These are phyloP conservation scores for Pythium rhizo-oryzae DNA, from an alignment of 352 stramenopile genomes.

Conservation along the genomic window DNA sequence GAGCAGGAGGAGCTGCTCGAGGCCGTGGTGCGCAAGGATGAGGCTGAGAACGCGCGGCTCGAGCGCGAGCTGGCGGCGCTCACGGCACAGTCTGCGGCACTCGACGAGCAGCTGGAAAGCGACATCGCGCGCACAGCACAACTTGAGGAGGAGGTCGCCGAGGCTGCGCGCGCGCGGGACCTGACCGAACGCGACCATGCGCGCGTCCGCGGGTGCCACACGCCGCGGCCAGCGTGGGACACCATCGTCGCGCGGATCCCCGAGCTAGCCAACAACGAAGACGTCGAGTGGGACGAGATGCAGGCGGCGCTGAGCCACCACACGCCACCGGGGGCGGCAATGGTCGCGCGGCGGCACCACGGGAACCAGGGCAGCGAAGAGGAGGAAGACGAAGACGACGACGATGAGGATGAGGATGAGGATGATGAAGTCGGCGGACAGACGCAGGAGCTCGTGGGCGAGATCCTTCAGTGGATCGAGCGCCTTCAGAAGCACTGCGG, in stretches of 20 bases:
- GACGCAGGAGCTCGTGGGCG: constrained; percentile 61
- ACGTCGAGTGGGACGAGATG: constrained; percentile 56
- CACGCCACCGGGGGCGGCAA: neutral
- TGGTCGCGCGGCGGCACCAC: neutral
- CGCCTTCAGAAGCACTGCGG: constrained; percentile 79
- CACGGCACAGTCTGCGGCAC: constrained; percentile 32
- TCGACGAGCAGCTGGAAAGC: constrained; percentile 44
- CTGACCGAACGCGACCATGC: constrained; percentile 31
- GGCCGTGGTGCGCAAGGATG: constrained; percentile 32
- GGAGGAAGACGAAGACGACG: constrained; percentile 2
- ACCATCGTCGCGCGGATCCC: constrained; percentile 59
- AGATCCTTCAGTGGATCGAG: constrained; percentile 82
- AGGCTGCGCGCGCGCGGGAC: constrained; percentile 35
- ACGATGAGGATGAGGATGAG: constrained; percentile 7
- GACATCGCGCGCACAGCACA: constrained; percentile 36
- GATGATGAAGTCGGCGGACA: constrained; percentile 10
- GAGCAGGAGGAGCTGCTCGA: constrained; percentile 48
- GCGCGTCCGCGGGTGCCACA: constrained; percentile 57
- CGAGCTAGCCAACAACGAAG: constrained; percentile 54
- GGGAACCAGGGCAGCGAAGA: neutral
- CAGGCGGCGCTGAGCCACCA: constrained; percentile 12
- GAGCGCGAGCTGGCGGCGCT: constrained; percentile 47
- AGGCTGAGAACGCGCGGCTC: constrained; percentile 44
- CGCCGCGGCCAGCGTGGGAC: constrained; percentile 66
- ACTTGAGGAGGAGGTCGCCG: constrained; percentile 23